These are phyloP conservation scores for Kodamaea neixiangensis DNA, from an alignment of 805 yeast genomes.

Conservation along the genomic window DNA sequence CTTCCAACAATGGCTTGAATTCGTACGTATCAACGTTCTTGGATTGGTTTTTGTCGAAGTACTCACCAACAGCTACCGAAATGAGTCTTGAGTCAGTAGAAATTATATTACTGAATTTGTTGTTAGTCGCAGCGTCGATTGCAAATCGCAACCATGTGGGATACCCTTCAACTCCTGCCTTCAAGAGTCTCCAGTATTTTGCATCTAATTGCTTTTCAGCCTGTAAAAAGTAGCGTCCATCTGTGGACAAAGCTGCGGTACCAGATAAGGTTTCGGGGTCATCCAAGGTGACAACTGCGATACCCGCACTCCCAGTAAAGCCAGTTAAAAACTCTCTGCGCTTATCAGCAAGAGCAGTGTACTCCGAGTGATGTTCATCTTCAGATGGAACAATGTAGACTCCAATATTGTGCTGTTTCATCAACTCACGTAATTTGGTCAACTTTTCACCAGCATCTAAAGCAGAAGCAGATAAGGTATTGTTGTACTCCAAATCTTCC, in stretches of 20 bases:
- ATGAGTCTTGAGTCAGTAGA: constrained; percentile 85
- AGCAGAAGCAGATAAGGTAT: not conserved
- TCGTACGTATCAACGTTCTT: constrained; percentile 23
- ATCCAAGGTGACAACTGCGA: constrained; percentile 72
- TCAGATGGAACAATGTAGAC: constrained; percentile 83
- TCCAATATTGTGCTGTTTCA: constrained; percentile 64
- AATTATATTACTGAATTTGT: constrained; percentile 51
- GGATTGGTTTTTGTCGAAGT: constrained; percentile 30
- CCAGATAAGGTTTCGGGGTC: constrained; percentile 50
- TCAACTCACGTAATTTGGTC: constrained; percentile 57
- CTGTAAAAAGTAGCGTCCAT: constrained; percentile 92
- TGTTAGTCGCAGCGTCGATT: constrained; percentile 55
- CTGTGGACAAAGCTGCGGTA: constrained; percentile 83
- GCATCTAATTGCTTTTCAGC: constrained; percentile 80
- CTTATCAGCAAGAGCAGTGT: constrained; percentile 78
- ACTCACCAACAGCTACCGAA: constrained; percentile 48
- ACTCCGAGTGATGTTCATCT: constrained; percentile 93
- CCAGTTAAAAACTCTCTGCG: constrained; percentile 83
- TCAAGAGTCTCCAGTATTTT: constrained; percentile 72
- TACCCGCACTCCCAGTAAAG: constrained; percentile 91
- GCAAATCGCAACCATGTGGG: constrained; percentile 81
- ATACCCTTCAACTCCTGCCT: constrained; percentile 72
- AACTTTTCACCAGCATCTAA: constrained; percentile 45
- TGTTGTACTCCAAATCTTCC: constrained; percentile 21
- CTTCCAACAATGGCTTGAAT: constrained; percentile 31